Evolutionary conservation across 805 yeast species (phyloP).

Genomic region (Wickerhamiella siamensis): DNA sequence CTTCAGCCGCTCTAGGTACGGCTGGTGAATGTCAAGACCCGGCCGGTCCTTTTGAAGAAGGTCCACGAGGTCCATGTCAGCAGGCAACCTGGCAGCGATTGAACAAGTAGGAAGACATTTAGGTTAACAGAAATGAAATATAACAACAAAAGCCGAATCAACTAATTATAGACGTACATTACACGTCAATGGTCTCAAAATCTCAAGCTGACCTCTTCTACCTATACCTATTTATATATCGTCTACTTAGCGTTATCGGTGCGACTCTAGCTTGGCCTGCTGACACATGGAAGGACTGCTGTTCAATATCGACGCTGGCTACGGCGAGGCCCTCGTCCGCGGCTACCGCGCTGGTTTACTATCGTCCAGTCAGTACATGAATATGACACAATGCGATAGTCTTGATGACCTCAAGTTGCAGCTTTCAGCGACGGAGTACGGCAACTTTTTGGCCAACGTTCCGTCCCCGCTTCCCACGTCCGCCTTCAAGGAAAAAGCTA

Average conservation of each 20-base stretch:
- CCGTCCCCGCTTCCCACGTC: slow-evolving; percentile 76
- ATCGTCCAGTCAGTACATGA: slow-evolving; percentile 66
- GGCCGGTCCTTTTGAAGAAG: slow-evolving; percentile 3
- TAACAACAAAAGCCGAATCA: too few species aligned
- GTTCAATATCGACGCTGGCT: slow-evolving; percentile 83
- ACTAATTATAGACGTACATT: too few species aligned
- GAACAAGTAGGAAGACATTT: not conserved
- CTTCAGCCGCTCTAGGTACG: slow-evolving; percentile 11
- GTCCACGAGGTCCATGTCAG: slow-evolving; percentile 3
- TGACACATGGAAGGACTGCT: slow-evolving; percentile 74
- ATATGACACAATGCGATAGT: slow-evolving; percentile 89
- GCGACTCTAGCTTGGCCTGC: not conserved
- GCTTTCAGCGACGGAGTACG: slow-evolving; percentile 90
- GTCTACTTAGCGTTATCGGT: not conserved
- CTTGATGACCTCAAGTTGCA: slow-evolving; percentile 90
- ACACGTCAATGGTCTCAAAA: not conserved
- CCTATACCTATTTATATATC: not conserved
- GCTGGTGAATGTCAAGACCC: slow-evolving; percentile 7
- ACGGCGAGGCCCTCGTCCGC: slow-evolving; percentile 84
- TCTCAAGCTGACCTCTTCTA: not conserved
- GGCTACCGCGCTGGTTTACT: slow-evolving; percentile 82
- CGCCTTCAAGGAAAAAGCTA: slow-evolving; percentile 66
- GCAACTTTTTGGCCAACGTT: slow-evolving; percentile 71
- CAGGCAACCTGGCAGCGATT: not conserved
- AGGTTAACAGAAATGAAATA: too few species aligned